A percentile compares a stretch with the other conserved stretches of the same genome.
These are phyloP conservation scores for Thuidium tamariscinum DNA, from an alignment of 225 moss, liverwort and hornwort genomes.

Conservation along the genomic window DNA sequence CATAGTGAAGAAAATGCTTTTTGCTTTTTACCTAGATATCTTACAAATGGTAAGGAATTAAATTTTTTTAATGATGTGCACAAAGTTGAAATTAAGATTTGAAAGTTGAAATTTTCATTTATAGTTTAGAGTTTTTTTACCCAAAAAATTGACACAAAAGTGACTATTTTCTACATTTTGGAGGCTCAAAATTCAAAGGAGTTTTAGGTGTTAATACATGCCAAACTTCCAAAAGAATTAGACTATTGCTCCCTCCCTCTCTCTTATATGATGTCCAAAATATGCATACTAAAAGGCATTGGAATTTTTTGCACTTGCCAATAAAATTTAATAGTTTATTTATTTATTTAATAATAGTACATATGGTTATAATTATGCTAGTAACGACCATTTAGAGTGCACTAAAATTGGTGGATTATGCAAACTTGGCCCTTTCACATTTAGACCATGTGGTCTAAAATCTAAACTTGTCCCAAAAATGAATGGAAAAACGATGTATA, in stretches of 20 bases:
- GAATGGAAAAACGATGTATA: too few species aligned
- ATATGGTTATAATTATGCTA: too few species aligned
- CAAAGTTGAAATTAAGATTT: background rate
- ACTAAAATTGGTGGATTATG: background rate
- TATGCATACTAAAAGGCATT: rapidly evolving
- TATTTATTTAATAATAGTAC: background rate
- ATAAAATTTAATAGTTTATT: too few species aligned
- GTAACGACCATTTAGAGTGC: rapidly evolving
- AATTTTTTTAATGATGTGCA: background rate
- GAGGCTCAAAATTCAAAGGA: rapidly evolving
- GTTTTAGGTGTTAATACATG: background rate
- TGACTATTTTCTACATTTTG: rapidly evolving
- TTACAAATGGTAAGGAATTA: background rate
- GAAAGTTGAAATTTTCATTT: background rate
- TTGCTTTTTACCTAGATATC: background rate
- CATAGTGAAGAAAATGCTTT: background rate
- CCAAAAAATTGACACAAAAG: rapidly evolving
- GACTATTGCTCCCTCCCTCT: background rate
- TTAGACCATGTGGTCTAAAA: too few species aligned
- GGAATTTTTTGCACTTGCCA: background rate
- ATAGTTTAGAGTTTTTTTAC: background rate
- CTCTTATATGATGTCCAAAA: background rate
- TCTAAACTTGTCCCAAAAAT: too few species aligned
- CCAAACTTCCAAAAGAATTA: rapidly evolving
- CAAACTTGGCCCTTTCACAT: too few species aligned